Evolutionary conservation across 371 early-diverging fungal species (phyloP).

Genomic region (Mucor velutinosus): DNA sequence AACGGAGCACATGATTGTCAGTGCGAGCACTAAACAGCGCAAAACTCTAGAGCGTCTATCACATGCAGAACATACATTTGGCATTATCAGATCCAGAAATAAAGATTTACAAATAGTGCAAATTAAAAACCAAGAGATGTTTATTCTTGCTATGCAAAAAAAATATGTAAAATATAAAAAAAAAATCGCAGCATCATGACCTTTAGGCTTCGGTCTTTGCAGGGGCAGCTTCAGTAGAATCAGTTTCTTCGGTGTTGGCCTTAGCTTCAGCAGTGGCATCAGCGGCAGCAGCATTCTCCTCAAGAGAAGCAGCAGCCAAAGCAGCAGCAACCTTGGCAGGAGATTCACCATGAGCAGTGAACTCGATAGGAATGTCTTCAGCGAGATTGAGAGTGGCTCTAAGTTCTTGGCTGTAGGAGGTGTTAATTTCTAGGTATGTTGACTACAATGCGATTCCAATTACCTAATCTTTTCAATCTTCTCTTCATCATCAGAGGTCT

Average conservation of each 20-base stretch:
- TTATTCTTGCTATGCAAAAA: not conserved
- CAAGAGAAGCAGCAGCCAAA: conserved; percentile 26
- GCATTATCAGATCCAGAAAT: not conserved
- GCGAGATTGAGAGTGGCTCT: conserved; percentile 53
- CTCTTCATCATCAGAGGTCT: conserved; percentile 69
- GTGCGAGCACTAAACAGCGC: too few species aligned
- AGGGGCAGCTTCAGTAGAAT: conserved; percentile 4
- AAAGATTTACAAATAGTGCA: not conserved
- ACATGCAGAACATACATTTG: too few species aligned
- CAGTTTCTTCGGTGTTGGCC: conserved; percentile 2
- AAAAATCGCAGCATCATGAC: not conserved
- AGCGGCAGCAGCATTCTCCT: conserved; percentile 14
- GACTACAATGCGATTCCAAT: not conserved
- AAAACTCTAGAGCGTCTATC: too few species aligned
- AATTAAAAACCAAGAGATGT: not conserved
- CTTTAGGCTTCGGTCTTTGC: conserved; percentile 10
- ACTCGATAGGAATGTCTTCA: conserved; percentile 43
- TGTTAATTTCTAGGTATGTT: not conserved
- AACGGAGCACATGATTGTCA: too few species aligned
- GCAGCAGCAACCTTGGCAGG: conserved; percentile 35
- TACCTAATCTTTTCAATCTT: conserved; percentile 70
- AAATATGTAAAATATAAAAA: not conserved
- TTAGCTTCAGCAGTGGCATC: conserved; percentile 3
- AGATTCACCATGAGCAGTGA: conserved; percentile 49
- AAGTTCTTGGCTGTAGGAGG: conserved; percentile 51